These are phyloP conservation scores for Lentinula guzmanii DNA, from an alignment of 768 basidiomycete genomes.

Conservation along the genomic window DNA sequence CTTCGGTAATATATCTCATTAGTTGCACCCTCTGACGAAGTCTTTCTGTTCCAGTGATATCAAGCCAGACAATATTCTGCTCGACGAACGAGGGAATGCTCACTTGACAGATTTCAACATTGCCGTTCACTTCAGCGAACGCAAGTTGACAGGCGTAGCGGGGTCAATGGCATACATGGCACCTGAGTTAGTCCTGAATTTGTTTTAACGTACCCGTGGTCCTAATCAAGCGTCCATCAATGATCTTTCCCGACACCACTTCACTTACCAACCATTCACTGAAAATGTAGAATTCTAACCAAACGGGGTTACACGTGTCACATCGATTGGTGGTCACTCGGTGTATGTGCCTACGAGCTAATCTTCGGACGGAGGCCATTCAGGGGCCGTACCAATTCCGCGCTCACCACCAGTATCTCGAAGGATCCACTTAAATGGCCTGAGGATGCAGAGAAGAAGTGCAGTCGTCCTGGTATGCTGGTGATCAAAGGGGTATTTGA, in stretches of 20 bases:
- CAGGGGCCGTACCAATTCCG: constrained; percentile 88
- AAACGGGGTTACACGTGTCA: constrained; percentile 93
- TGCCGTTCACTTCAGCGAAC: constrained; percentile 91
- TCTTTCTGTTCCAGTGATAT: constrained; percentile 51
- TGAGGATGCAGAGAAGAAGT: constrained; percentile 79
- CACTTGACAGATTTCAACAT: constrained; percentile 99
- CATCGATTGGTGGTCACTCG: constrained; percentile 97
- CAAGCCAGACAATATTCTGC: constrained; percentile 96
- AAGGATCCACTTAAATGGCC: constrained; percentile 87
- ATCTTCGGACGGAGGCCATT: constrained; percentile 90
- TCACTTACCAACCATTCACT: constrained; percentile 1
- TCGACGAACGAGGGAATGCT: constrained; percentile 93
- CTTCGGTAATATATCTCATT: constrained; percentile 14
- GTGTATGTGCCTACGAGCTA: constrained; percentile 89
- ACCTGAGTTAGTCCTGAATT: constrained; percentile 47
- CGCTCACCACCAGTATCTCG: constrained; percentile 87
- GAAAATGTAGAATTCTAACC: constrained; percentile 54
- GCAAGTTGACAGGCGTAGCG: constrained; percentile 84
- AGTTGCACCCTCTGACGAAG: not conserved
- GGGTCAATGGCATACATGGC: constrained; percentile 99
- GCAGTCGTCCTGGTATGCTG: constrained; percentile 70
- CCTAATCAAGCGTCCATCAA: not conserved
- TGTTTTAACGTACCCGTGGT: not conserved
- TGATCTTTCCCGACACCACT: not conserved
- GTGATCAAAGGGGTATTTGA: constrained; percentile 72